Percentiles rank a stretch among this genome's conserved stretches.
Conservation (phyloP, 1,284 basidiomycete genomes). For the Moniliella sp. region DNA sequence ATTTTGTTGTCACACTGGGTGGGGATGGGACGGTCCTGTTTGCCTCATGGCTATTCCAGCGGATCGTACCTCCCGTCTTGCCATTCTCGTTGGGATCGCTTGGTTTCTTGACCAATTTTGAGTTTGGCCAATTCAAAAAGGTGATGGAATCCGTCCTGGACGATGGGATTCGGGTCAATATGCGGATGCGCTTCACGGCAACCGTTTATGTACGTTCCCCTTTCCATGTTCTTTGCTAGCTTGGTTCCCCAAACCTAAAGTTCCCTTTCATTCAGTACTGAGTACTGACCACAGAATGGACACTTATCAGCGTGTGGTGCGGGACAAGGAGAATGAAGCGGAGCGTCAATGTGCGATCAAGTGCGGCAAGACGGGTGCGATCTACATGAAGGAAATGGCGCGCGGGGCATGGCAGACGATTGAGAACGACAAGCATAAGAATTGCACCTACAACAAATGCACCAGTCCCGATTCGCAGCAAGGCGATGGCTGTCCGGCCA, state of each 20-base stretch:
- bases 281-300: too few relatives aligned
- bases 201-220: slow-evolving; percentile 67
- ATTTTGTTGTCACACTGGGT: slow-evolving; percentile 84
- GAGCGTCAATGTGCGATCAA: slow-evolving; percentile 17
- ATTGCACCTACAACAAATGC: slow-evolving; percentile 23
- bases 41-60: slow-evolving; percentile 97
- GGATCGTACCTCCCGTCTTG: slow-evolving; percentile 85
- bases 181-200: slow-evolving; percentile 96
- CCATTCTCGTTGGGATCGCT: slow-evolving; percentile 94
- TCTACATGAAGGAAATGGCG: slow-evolving; percentile 23
- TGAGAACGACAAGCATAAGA: too few relatives aligned
- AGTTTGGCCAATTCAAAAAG: slow-evolving; percentile 63
- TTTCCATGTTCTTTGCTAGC: too few relatives aligned
- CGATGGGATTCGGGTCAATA: slow-evolving; percentile 80
- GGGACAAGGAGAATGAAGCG: not conserved
- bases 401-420: slow-evolving; percentile 27
- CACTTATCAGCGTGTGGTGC: too few relatives aligned
- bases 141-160: slow-evolving; percentile 79
- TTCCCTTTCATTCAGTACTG: too few relatives aligned
- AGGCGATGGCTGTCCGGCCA: slow-evolving; percentile 30
- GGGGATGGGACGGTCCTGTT: slow-evolving; percentile 96
- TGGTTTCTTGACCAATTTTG: slow-evolving; percentile 93
- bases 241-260: too few relatives aligned
- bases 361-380: slow-evolving; percentile 25
- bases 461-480: slow-evolving; percentile 14